Evolutionary conservation across 1,284 basidiomycete species (phyloP), one percentile per base, ranked within the genome.

Genomic region (Cutaneotrichosporon daszewskae): DNA sequence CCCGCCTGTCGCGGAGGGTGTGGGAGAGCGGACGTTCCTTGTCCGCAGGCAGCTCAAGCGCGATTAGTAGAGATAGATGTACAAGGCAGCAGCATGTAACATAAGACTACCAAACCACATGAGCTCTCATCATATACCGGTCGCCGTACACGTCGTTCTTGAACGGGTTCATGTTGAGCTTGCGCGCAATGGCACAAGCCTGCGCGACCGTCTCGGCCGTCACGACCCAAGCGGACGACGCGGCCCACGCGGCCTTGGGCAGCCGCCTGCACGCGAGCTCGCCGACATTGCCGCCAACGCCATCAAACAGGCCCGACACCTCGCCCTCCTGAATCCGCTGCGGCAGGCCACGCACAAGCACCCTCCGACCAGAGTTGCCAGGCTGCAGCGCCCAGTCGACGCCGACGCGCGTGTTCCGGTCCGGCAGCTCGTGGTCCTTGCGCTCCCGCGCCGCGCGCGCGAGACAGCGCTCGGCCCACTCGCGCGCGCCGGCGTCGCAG

Each of bases 31-130:
- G 44, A 66, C 66, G 16, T 72, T 70, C 57, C 50, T 68, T 20
- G 55, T 72, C 23, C 61, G 52, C 32, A 57, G 54, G 36, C 40
- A 58, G 9, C 54, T 72, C 50, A 72, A 73, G 65, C 64, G 69
- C 47, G 68, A 72, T 56, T 72, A 67, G 14, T 49, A 49, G 37
- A 45, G 32, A 31, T 34, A 39, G 18, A 36, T 25, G 34, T 32
- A 23, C 41, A 23, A 45, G 19, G 46, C 39, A 53, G 39, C 43
- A 49, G 51, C 51, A 53, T 53, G 51, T 53, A 53, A 47, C 38
- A 48, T 45, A 45, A 35, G 14, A 10, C 34, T 50, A 59, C 42
- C 53, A 58, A 16, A 44, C 40, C 18, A 63, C 52, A 22, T 57
- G 42, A 2, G 57, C 55, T 5, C 56, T 46, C 53, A 63, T 55